A percentile compares a stretch with the other conserved stretches of the same genome.
Conservation (phyloP, 306 rosid genomes). For the Quercus agrifolia region DNA sequence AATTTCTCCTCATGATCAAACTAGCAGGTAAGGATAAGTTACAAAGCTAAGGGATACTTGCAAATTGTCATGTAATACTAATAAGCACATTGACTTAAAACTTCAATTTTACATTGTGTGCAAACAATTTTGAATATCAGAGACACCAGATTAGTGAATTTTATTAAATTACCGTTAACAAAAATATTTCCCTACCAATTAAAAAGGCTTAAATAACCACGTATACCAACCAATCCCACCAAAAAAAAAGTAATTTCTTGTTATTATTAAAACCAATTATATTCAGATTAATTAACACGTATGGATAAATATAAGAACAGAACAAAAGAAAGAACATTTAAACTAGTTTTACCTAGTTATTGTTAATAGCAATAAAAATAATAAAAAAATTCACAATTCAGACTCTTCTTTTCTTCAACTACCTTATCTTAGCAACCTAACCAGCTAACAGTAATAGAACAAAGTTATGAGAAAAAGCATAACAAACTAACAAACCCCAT, state of each 20-base stretch:
- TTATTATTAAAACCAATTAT: neutral
- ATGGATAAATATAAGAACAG: neutral
- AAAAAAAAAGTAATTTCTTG: neutral
- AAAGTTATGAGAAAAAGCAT: neutral
- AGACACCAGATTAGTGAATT: no score
- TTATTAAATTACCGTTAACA: neutral
- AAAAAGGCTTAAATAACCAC: neutral
- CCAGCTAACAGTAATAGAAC: neutral
- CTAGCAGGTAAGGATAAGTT: no score
- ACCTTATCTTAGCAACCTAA: neutral
- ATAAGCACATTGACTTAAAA: neutral
- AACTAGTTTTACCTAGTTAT: neutral
- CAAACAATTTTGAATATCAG: neutral
- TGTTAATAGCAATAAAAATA: neutral
- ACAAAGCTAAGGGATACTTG: neutral
- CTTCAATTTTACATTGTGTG: neutral
- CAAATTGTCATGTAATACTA: neutral
- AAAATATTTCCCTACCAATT: neutral
- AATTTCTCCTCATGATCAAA: no score
- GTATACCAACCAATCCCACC: no score
- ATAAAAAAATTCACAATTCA: neutral
- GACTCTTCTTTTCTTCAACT: neutral
- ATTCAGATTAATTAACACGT: neutral
- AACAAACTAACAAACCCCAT: conserved; percentile 1
- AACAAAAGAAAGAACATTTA: neutral